Evolutionary conservation across 306 rosid genomes (phyloP), one percentile per base, ranked within the genome.

Genomic region (Cicer bijugum): DNA sequence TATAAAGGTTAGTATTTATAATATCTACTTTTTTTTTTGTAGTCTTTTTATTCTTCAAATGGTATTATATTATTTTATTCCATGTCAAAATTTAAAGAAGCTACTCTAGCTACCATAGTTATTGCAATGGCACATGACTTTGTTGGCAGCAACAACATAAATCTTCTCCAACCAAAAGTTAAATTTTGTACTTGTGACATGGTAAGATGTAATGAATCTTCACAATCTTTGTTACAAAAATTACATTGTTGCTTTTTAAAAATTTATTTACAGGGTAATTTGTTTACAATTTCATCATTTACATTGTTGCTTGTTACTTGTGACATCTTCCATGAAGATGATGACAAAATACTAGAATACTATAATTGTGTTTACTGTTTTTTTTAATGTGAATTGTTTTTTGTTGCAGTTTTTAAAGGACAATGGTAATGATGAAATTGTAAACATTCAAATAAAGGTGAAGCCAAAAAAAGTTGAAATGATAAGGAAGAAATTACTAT

Each of bases 71-170:
- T 20, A 20, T 20, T 20, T 20, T 20, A 20, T 20, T 20, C 23
- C 23, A 20, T 20, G 23, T 20, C 23, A 20, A 20, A 20, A 20
- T 20, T 1, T 20, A 20, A 20, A 19, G 23, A 20, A 20, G 23
- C 23, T 20, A 20, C 23, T 89, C 90, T 93, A 73, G 75, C 97
- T 1, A 80, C 87, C 67, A 91, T 96, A 33, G 91, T 94, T 33
- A 88, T 91, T 53, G 91, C 89, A 51, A 91, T 94, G 98, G 97
- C 98, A 28, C 98, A 94, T 56, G 92, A 94, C 59, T 94, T 78
- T 76, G 95, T 94, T 38, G 98, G 98, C 39, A 89, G 97, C 74
- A 91, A 94, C 86, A 94, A 94, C 80, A 77, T 89, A 35, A 91
- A 94, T 70, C 92, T 94, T 73, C 92, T 94, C 44, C 80, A 79